A percentile compares a stretch with the other conserved stretches of the same genome.
Conservation (phyloP, 805 yeast genomes). For the Lipomyces sp. region DNA sequence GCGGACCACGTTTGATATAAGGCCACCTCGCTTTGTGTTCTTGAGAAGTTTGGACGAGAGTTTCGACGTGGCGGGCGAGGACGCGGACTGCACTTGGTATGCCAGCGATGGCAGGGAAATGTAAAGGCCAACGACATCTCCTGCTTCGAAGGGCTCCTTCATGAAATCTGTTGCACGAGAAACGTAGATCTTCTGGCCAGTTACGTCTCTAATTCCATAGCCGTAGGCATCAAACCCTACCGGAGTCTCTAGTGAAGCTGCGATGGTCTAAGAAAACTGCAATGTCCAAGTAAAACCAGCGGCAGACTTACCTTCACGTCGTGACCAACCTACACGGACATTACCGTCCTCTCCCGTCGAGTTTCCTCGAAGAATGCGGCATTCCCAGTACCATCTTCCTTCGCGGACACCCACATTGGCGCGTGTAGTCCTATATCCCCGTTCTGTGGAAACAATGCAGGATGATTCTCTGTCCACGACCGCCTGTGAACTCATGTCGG, state of each 20-base stretch:
- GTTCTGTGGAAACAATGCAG: conserved; percentile 51
- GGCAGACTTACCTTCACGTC: conserved; percentile 55
- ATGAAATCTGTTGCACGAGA: conserved; percentile 62
- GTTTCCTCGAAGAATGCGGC: conserved; percentile 47
- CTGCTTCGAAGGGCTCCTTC: conserved; percentile 56
- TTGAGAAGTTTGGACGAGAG: conserved; percentile 4
- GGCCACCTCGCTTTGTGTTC: not conserved
- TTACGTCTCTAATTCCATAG: conserved; percentile 79
- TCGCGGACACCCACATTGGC: conserved; percentile 72
- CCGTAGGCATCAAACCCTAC: conserved; percentile 95
- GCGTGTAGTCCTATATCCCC: conserved; percentile 79
- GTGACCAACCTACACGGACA: conserved; percentile 76
- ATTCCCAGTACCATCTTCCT: conserved; percentile 80
- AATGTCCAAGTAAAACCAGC: not conserved
- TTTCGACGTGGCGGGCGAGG: not conserved
- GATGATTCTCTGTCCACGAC: conserved; percentile 39
- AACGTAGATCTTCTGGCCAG: conserved; percentile 71
- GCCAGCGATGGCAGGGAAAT: conserved; percentile 58
- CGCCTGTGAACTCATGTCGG: conserved; percentile 67
- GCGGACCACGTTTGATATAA: conserved; percentile 51
- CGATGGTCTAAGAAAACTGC: not conserved
- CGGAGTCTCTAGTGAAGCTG: conserved; percentile 84
- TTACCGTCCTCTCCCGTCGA: conserved; percentile 43
- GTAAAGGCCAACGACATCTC: conserved; percentile 80
- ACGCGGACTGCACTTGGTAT: conserved; percentile 20